Percentiles rank a stretch among this genome's conserved stretches.
Conservation (phyloP, 345 rosid genomes). For the Pugionium dolabratum region DNA sequence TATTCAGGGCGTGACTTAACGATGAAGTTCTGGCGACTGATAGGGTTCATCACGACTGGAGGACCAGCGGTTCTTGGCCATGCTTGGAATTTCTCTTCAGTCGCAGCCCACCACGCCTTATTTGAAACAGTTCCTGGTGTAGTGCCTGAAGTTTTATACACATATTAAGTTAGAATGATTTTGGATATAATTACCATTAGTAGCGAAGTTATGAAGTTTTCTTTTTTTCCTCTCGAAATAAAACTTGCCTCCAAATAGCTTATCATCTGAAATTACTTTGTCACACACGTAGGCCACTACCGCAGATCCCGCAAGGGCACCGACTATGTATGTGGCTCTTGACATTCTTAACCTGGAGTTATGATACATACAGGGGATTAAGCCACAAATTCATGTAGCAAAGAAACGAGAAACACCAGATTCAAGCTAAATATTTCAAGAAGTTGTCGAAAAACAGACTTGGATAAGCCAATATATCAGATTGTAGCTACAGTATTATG, state of each 20-base stretch:
- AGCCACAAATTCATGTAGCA: not conserved
- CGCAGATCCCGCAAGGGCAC: slow-evolving; percentile 57
- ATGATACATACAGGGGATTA: not conserved
- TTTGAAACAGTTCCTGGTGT: slow-evolving; percentile 67
- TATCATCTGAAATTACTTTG: slow-evolving; percentile 52
- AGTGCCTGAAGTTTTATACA: slow-evolving; percentile 39
- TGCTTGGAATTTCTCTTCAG: slow-evolving; percentile 85
- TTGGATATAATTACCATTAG: not conserved
- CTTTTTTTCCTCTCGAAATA: no score
- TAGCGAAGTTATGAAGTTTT: not conserved
- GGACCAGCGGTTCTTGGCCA: slow-evolving; percentile 98
- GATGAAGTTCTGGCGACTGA: slow-evolving; percentile 90
- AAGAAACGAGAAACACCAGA: not conserved
- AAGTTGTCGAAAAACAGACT: not conserved
- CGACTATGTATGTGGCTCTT: slow-evolving; percentile 51
- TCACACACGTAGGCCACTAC: slow-evolving; percentile 64
- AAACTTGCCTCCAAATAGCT: slow-evolving; percentile 73
- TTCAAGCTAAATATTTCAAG: not conserved
- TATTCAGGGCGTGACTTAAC: slow-evolving; percentile 56
- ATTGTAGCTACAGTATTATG: not conserved
- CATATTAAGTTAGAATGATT: not conserved
- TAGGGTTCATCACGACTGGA: slow-evolving; percentile 94
- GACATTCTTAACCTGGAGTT: slow-evolving; percentile 28
- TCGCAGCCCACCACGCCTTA: slow-evolving; percentile 81
- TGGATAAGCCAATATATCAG: not conserved